Percentiles rank a stretch among this genome's conserved stretches.
Evolutionary conservation across 2,329 filamentous ascomycete genomes (phyloP).

Genomic region (Claviceps spartinae): DNA sequence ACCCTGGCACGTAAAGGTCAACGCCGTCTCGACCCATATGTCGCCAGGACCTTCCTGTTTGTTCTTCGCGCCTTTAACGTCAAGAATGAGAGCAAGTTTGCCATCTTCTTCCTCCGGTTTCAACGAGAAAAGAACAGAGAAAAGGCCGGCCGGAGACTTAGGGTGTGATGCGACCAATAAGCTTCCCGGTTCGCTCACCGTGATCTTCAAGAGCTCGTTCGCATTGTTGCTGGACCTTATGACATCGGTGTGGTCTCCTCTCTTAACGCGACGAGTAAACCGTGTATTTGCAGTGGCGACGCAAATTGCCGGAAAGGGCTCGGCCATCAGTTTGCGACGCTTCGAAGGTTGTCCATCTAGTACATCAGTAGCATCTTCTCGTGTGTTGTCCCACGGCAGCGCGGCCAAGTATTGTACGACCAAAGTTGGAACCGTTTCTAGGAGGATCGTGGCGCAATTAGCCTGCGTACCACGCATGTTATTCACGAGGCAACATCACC

Average conservation of each 20-base stretch:
- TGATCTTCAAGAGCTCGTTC: constrained; percentile 12
- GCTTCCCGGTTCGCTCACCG: constrained; percentile 2
- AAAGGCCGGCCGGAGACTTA: constrained; percentile 3
- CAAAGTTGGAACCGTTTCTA: constrained; percentile 14
- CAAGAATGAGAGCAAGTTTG: constrained; percentile 10
- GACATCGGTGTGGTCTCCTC: constrained; percentile 4
- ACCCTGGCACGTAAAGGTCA: constrained; percentile 17
- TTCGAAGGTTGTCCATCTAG: constrained; percentile 13
- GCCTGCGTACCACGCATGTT: neutral
- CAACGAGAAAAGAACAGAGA: constrained; percentile 11
- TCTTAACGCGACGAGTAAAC: constrained; percentile 15
- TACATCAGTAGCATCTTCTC: constrained; percentile 3
- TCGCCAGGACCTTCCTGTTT: constrained; percentile 14
- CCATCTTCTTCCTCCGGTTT: constrained; percentile 11
- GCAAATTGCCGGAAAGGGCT: constrained; percentile 11
- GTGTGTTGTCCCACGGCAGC: constrained; percentile 9
- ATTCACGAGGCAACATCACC: constrained; percentile 2
- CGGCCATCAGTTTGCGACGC: constrained; percentile 16
- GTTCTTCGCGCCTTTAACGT: constrained; percentile 5
- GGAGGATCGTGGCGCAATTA: neutral
- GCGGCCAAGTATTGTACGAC: constrained; percentile 12
- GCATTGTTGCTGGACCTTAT: constrained; percentile 9
- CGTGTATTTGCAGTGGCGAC: constrained; percentile 13
- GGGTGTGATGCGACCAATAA: constrained; percentile 11
- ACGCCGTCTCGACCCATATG: constrained; percentile 21